phyloP scores from a whole-genome alignment of 129 eudicot species.

The Mikania micrantha region DNA sequence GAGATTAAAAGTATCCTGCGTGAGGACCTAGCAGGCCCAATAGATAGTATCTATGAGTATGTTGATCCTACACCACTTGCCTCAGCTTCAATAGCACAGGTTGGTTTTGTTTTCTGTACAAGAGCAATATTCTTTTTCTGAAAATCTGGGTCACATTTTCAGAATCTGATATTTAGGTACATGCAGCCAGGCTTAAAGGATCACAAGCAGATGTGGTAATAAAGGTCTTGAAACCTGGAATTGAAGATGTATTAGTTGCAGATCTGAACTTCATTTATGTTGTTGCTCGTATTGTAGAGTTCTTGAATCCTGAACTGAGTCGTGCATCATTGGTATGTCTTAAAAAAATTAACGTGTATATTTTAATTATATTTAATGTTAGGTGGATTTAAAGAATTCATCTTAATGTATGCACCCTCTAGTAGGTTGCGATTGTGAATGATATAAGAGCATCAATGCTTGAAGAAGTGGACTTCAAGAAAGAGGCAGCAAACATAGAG shows the following conservation, averaged over 20 bases:
- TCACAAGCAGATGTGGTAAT: constrained; percentile 90
- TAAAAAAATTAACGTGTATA: not conserved
- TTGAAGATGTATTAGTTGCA: constrained; percentile 89
- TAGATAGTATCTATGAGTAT: constrained; percentile 77
- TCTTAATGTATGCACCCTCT: constrained; percentile 15
- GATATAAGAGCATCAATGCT: constrained; percentile 97
- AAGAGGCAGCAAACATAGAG: constrained; percentile 89
- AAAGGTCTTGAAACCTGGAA: constrained; percentile 93
- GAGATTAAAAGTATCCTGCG: constrained; percentile 69
- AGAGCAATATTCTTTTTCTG: not conserved
- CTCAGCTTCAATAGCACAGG: constrained; percentile 99
- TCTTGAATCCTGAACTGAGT: constrained; percentile 82
- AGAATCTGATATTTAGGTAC: constrained; percentile 54
- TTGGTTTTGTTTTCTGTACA: constrained; percentile 2
- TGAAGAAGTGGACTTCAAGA: constrained; percentile 96
- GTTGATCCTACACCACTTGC: constrained; percentile 94
- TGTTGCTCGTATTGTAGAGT: constrained; percentile 93
- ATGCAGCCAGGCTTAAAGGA: constrained; percentile 89
- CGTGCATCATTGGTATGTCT: constrained; percentile 81
- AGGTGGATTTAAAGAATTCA: not conserved
- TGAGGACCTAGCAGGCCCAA: constrained; percentile 67
- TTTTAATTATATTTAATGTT: not conserved
- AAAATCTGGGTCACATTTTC: not conserved
- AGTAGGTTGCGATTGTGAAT: constrained; percentile 88
- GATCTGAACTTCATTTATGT: constrained; percentile 92